Evolutionary conservation across 1,284 basidiomycete genomes (phyloP), one percentile per base, ranked within the genome.

Genomic region (Megacollybia platyphylla): DNA sequence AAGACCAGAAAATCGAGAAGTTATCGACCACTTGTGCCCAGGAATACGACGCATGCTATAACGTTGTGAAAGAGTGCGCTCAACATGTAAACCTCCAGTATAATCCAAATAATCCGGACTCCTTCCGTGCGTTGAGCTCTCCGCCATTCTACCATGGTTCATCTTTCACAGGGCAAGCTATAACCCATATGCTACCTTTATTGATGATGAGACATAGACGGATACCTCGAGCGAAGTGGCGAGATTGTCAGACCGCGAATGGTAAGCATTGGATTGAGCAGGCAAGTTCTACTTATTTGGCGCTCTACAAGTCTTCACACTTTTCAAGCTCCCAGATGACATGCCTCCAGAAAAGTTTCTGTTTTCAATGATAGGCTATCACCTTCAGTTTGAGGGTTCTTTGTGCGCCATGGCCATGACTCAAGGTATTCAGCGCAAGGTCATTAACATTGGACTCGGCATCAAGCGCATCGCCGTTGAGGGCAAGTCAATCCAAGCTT

Each of bases 181-280:
- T 87, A 54, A 75, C 75, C 15, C 67, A 78, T 47, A 76, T 86
- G 63, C 63, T 87, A n/a, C 83, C 84, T 0, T 64, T 85, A 10
- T 73, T 87, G 49, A 86, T 87, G 80, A 87, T 87, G 83, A 65
- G 83, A 11, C 84, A 87, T 57, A 67, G 83, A 46, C 73, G 82
- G 24, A 81, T 87, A 56, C 80, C 84, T 2, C 69, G 83, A 13
- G 61, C 73, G 13, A 76, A 78, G 48, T 87, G 84, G 84, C 64
- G 68, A 44, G 80, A 86, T 48, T 67, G 70, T 45, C 58, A 65
- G 26, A 79, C 72, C 0, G 53, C 67, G 1, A 70, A 64, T 30
- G 81, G 81, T 32, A 87, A 87, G 50, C 82, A 81, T 49, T 86
- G 79, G 77, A 87, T 87, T 45, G 81, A 86, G 50, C 80, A 82